Conservation (phyloP, 305 asterid genomes). For the Nicotiana rustica region DNA sequence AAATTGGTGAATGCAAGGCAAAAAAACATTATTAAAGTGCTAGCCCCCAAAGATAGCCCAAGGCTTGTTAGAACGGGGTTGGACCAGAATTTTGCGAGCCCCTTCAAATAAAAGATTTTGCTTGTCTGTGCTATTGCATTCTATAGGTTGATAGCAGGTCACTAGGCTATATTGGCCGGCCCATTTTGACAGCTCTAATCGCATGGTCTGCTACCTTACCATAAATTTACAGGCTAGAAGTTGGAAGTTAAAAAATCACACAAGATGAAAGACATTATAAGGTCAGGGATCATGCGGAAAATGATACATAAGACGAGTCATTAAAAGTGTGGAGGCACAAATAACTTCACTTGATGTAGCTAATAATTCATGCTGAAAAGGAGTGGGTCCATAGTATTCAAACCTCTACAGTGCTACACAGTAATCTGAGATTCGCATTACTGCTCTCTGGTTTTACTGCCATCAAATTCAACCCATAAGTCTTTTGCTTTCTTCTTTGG, state of each 20-base stretch:
- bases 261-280: not conserved
- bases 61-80: too few species aligned
- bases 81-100: too few species aligned
- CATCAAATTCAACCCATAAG: constrained; percentile 6
- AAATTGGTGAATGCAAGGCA: too few species aligned
- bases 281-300: constrained; percentile 17
- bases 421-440: not conserved
- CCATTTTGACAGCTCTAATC: too few species aligned
- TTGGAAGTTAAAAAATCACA: not conserved
- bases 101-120: too few species aligned
- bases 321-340: not conserved
- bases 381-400: not conserved
- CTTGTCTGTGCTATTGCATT: too few species aligned
- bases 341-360: constrained; percentile 18
- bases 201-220: not conserved
- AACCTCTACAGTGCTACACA: not conserved
- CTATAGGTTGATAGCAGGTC: too few species aligned
- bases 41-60: too few species aligned
- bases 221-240: not conserved
- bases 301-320: not conserved
- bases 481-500: not conserved
- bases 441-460: constrained; percentile 23
- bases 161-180: too few species aligned
- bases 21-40: too few species aligned
- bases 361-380: constrained; percentile 8